Base-by-base conservation (phyloP, 352 stramenopile genomes). In the Phytophthora lateralis region DNA sequence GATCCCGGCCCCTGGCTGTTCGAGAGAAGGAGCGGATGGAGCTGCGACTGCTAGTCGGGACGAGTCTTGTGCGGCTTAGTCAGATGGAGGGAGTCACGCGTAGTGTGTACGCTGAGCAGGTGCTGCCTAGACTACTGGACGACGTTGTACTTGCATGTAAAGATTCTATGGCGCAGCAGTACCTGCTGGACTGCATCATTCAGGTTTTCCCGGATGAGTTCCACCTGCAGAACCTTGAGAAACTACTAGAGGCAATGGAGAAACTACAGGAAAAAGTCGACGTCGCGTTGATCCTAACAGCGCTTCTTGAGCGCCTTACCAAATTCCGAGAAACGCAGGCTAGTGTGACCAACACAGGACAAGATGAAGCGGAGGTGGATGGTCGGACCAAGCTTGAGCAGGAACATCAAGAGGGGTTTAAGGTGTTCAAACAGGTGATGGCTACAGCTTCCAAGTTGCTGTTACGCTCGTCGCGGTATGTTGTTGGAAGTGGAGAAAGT, bases 131-230 rank as follows among this genome's bases (percentile, higher is more conserved):
- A 4, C 70, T 99, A 20, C 71, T 99, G n/a, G 32, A 75, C 17
- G 88, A 98, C 44, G 85, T 99, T 54, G 84, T 99, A 35, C 76
- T 98, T 18, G 88, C 80, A 27, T 99, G 93, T 72, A 96, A 96
- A 48, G 98, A 99, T 84, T 82, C 83, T 6, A 93, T 99, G 41
- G 93, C 97, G 2, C 98, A 99, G 75, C 85, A 97, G n/a, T 99
- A 99, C 62, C 66, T 99, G 21, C 90, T 99, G 76, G 97, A 99
- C 73, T 99, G 96, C 69, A 88, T 99, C 54, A 98, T 99, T 51
- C 96, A 99, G 41, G 86, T 93, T 12, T 99, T 99, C 60, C 97
- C 97, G 0, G 93, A 99, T 69, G 96, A 99, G 44, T 99, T 98
- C 81, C 97, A 99, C 56, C 71, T 99, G 20, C 82, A 94, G 37